These are phyloP conservation scores for Pouteria campechiana DNA, from an alignment of 179 eudicot genomes.

Conservation along the genomic window DNA sequence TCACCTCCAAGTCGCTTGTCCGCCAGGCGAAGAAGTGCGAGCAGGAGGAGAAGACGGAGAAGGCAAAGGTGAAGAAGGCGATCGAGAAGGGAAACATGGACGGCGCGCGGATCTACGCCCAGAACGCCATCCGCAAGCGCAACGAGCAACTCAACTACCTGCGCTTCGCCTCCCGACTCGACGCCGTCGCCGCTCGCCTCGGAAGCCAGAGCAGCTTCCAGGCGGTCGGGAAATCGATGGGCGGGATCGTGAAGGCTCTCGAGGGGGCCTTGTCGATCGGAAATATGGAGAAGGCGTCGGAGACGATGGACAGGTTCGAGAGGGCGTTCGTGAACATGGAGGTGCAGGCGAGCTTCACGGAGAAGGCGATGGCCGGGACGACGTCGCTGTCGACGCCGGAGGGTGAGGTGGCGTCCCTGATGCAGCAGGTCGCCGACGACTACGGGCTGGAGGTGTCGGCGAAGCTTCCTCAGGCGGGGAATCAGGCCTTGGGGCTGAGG, in stretches of 20 bases:
- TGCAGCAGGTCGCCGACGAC: slow-evolving; percentile 47
- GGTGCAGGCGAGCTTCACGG: slow-evolving; percentile 25
- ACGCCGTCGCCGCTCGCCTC: slow-evolving; percentile 9
- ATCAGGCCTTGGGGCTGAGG: slow-evolving; percentile 14
- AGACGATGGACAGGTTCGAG: slow-evolving; percentile 32
- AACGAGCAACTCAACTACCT: slow-evolving; percentile 10
- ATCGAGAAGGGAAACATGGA: slow-evolving; percentile 44
- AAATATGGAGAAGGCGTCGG: slow-evolving; percentile 40
- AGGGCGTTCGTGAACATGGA: slow-evolving; percentile 13
- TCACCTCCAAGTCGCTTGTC: slow-evolving; percentile 40
- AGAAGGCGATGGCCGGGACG: slow-evolving; percentile 42
- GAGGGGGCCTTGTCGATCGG: slow-evolving; percentile 8
- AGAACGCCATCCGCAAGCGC: slow-evolving; percentile 12
- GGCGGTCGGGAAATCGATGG: slow-evolving; percentile 7
- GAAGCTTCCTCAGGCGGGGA: slow-evolving; percentile 36
- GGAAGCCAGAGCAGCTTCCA: slow-evolving; percentile 14
- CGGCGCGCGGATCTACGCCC: slow-evolving; percentile 35
- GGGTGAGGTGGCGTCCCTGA: slow-evolving; percentile 28
- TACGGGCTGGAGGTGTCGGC: slow-evolving; percentile 33
- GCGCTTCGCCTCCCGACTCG: slow-evolving; percentile 11
- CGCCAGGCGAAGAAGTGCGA: slow-evolving; percentile 42
- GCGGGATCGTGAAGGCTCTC: slow-evolving; percentile 8
- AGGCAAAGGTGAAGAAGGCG: slow-evolving; percentile 39
- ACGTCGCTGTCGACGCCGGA: slow-evolving; percentile 40
- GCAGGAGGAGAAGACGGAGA: slow-evolving; percentile 35